These are phyloP conservation scores for Colletotrichum musicola DNA, from an alignment of 2,329 filamentous ascomycete genomes.

Conservation along the genomic window DNA sequence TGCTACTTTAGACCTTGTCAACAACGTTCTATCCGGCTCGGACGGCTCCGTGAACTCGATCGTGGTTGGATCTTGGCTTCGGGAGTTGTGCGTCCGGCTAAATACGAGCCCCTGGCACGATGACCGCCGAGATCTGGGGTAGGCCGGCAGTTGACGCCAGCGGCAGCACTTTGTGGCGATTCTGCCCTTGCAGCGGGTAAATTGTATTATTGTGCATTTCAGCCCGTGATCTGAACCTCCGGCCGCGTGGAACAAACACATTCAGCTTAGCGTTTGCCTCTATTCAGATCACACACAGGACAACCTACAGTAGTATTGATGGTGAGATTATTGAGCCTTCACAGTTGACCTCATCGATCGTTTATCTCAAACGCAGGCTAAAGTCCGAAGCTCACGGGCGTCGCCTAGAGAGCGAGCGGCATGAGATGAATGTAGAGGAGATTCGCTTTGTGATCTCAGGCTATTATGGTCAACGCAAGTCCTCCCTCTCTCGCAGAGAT, in stretches of 20 bases:
- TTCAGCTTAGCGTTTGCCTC: not conserved
- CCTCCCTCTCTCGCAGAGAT: no score
- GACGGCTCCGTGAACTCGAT: not conserved
- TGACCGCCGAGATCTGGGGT: not conserved
- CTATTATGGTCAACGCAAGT: no score
- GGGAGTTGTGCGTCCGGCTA: not conserved
- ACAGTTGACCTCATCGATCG: no score
- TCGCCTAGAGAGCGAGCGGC: no score
- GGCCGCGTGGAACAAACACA: not conserved
- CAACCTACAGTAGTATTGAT: no score
- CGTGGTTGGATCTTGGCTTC: not conserved
- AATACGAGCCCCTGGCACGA: not conserved
- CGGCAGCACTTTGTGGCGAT: not conserved
- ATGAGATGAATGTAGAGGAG: no score
- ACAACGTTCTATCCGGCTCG: not conserved
- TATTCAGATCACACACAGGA: no score
- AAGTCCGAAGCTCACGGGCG: no score
- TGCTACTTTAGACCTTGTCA: not conserved
- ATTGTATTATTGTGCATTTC: not conserved
- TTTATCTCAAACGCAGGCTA: no score
- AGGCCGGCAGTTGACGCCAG: not conserved
- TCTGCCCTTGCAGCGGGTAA: conserved; percentile 17
- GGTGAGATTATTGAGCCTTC: no score
- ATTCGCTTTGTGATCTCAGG: no score
- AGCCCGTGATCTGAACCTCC: not conserved